Evolutionary conservation across 148 eudicot genomes (phyloP).

Genomic region (Amaranthus cruentus): DNA sequence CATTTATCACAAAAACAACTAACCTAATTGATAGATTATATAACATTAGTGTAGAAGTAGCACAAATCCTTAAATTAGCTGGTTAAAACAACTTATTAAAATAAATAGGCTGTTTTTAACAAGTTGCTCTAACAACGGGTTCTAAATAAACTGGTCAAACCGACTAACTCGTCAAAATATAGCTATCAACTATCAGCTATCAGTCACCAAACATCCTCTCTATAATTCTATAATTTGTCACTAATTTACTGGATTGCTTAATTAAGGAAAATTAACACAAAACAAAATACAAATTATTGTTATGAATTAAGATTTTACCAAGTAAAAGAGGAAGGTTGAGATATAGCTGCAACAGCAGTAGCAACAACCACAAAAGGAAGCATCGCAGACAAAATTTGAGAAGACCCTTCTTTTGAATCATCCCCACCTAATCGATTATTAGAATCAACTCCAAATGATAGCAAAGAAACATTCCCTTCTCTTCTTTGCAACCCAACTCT

Average conservation of each 20-base stretch:
- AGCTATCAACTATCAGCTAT: too few species aligned
- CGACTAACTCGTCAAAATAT: too few species aligned
- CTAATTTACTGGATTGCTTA: background rate
- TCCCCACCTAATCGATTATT: conserved; percentile 6
- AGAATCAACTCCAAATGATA: conserved; percentile 48
- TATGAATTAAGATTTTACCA: conserved; percentile 39
- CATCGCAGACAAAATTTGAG: conserved; percentile 72
- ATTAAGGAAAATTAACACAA: background rate
- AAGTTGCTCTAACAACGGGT: too few species aligned
- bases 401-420: conserved; percentile 36
- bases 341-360: conserved; percentile 79
- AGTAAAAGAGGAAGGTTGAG: conserved; percentile 77
- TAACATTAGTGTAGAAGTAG: too few species aligned
- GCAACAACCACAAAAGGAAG: conserved; percentile 88
- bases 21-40: background rate
- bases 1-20: background rate
- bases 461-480: conserved; percentile 62
- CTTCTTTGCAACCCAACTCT: conserved; percentile 72
- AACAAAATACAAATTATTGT: background rate
- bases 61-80: too few species aligned
- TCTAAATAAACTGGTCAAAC: too few species aligned
- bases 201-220: too few species aligned
- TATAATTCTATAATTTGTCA: too few species aligned
- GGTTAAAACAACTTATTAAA: too few species aligned
- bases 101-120: too few species aligned